Percentiles rank a stretch among this genome's conserved stretches.
Conservation (phyloP, 179 eudicot species). For the Pouteria campechiana region DNA sequence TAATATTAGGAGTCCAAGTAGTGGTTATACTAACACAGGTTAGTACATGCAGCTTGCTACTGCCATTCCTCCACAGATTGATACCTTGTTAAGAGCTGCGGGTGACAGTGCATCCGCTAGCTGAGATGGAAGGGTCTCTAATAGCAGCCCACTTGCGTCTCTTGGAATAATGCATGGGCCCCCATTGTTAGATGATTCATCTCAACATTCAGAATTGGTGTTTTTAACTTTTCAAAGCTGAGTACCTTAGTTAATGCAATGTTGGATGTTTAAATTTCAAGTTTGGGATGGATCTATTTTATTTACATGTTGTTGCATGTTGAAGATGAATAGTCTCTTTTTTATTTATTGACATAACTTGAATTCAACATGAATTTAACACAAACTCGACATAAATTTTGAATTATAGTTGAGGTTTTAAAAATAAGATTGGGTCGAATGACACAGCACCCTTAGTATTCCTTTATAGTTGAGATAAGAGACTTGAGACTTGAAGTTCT, state of each 20-base stretch:
- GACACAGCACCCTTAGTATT: no score
- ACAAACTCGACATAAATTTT: no score
- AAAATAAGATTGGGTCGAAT: no score
- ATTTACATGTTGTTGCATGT: no score
- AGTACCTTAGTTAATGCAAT: conserved; percentile 53
- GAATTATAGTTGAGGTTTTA: no score
- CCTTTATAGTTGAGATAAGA: no score
- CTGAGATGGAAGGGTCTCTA: conserved; percentile 75
- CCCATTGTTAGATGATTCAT: conserved; percentile 82
- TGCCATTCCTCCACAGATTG: conserved; percentile 52
- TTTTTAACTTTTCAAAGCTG: conserved; percentile 43
- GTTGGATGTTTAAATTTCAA: no score
- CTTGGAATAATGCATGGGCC: conserved; percentile 84
- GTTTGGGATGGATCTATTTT: no score
- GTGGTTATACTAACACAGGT: conserved; percentile 56
- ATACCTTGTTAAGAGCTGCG: conserved; percentile 53
- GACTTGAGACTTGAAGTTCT: no score
- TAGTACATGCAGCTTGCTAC: conserved; percentile 49
- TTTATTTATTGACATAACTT: no score
- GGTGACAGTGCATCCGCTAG: conserved; percentile 41
- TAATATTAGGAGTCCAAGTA: conserved; percentile 44
- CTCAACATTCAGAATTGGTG: conserved; percentile 85
- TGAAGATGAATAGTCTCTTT: no score
- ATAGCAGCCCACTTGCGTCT: conserved; percentile 69
- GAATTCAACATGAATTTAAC: no score